phyloP scores from a whole-genome alignment of 2,329 filamentous ascomycete genomes.

The Phialocephala subalpina region DNA sequence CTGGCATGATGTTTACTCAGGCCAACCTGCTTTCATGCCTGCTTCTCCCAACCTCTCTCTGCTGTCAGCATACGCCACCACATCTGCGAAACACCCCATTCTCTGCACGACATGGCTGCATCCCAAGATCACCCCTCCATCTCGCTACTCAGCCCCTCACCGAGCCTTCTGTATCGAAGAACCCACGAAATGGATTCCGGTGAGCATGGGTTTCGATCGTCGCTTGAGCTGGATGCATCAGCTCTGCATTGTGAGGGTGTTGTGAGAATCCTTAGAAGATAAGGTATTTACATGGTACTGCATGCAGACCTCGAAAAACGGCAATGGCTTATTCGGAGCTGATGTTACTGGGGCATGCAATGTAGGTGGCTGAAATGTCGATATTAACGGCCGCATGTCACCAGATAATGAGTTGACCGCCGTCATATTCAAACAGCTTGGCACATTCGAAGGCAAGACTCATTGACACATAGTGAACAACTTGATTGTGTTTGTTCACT shows the following conservation, averaged over 20 bases:
- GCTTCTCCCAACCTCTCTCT: not conserved
- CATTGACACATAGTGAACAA: slow-evolving; percentile 9
- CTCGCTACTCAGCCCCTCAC: not conserved
- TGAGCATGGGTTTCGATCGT: not conserved
- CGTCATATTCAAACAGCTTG: slow-evolving; percentile 8
- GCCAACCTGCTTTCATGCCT: not conserved
- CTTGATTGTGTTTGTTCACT: slow-evolving; percentile 9
- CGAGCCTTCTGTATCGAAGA: not conserved
- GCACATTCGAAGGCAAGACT: not conserved
- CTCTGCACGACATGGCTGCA: slow-evolving; percentile 9
- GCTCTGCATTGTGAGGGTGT: slow-evolving; percentile 1
- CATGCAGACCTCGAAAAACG: not conserved
- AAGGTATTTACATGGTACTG: not conserved
- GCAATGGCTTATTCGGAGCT: slow-evolving; percentile 1
- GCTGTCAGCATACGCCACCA: not conserved
- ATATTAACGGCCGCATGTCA: not conserved
- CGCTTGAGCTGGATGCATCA: not conserved
- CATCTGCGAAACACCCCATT: not conserved
- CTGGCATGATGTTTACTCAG: not conserved
- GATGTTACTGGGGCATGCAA: not conserved
- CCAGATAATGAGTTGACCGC: slow-evolving; percentile 15
- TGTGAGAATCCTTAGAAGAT: not conserved
- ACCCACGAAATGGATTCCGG: not conserved
- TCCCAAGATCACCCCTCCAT: not conserved
- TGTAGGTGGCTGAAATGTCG: not conserved